These are phyloP conservation scores for Solanum hybrid DNA, from an alignment of 305 asterid species.

Conservation along the genomic window DNA sequence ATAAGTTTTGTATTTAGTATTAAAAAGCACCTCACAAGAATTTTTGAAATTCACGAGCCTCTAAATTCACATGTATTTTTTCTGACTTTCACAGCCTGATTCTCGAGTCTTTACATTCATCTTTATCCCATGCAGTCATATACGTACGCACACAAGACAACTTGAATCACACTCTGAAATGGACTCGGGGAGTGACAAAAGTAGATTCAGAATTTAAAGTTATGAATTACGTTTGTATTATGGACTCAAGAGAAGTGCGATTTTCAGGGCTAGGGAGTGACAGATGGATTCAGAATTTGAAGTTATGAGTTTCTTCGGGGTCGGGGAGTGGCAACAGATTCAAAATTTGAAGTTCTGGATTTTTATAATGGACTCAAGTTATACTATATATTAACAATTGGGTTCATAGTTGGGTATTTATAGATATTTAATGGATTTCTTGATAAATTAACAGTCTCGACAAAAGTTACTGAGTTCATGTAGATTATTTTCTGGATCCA, in stretches of 20 bases:
- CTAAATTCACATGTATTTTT: constrained; percentile 31
- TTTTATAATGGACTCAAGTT: background rate
- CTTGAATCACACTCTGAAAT: background rate
- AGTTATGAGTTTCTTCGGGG: background rate
- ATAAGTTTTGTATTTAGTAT: background rate
- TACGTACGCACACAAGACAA: background rate
- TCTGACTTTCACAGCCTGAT: constrained; percentile 27
- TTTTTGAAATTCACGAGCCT: constrained; percentile 29
- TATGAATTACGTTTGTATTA: no score
- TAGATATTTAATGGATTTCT: background rate
- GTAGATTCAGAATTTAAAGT: background rate
- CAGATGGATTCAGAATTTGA: background rate
- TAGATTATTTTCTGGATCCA: background rate
- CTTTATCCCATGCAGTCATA: constrained; percentile 14
- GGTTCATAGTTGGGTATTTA: no score
- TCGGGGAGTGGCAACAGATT: background rate
- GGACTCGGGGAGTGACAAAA: no score
- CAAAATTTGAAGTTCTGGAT: background rate
- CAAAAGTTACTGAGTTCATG: background rate
- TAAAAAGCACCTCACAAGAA: constrained; percentile 14
- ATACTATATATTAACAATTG: background rate
- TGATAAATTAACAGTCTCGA: background rate
- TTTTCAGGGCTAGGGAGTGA: background rate
- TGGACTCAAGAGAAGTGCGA: background rate
- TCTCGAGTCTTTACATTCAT: background rate